Conservation (phyloP, 1,284 basidiomycete genomes). For the Cutaneotrichosporon cyanovorans region DNA sequence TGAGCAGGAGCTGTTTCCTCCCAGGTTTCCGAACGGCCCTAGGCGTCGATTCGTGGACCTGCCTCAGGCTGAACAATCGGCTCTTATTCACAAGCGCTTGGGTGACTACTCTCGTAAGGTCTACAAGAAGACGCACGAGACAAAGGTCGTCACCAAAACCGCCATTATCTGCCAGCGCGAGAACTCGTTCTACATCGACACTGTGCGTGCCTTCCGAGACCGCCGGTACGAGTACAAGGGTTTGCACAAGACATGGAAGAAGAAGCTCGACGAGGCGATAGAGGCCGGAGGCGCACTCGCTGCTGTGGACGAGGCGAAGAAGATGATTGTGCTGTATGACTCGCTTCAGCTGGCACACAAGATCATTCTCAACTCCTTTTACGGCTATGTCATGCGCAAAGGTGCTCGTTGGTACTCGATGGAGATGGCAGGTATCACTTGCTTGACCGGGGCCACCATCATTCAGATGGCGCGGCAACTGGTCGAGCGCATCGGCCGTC, state of each 20-base stretch:
- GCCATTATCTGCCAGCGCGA: slow-evolving; percentile 97
- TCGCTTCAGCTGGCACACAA: slow-evolving; percentile 99
- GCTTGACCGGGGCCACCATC: slow-evolving; percentile 95
- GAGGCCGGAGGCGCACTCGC: slow-evolving; percentile 63
- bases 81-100: slow-evolving; percentile 88
- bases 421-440: slow-evolving; percentile 99
- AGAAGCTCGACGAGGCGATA: slow-evolving; percentile 76
- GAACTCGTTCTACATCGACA: slow-evolving; percentile 99
- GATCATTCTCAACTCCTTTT: slow-evolving; percentile 99
- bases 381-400: slow-evolving; percentile 99
- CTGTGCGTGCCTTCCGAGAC: slow-evolving; percentile 93
- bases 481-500: slow-evolving; percentile 94
- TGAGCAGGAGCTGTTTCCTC: slow-evolving; percentile 87
- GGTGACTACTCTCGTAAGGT: slow-evolving; percentile 98
- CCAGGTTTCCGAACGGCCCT: slow-evolving; percentile 64
- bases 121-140: slow-evolving; percentile 99
- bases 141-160: slow-evolving; percentile 87
- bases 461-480: slow-evolving; percentile 99
- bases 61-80: slow-evolving; percentile 77
- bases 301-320: slow-evolving; percentile 93
- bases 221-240: slow-evolving; percentile 99
- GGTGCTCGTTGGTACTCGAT: slow-evolving; percentile 99
- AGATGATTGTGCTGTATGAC: slow-evolving; percentile 99
- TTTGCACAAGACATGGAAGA: slow-evolving; percentile 98
- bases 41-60: slow-evolving; percentile 80